phyloP scores from a whole-genome alignment of 768 basidiomycete species.

The Phlebiopsis gigantea region DNA sequence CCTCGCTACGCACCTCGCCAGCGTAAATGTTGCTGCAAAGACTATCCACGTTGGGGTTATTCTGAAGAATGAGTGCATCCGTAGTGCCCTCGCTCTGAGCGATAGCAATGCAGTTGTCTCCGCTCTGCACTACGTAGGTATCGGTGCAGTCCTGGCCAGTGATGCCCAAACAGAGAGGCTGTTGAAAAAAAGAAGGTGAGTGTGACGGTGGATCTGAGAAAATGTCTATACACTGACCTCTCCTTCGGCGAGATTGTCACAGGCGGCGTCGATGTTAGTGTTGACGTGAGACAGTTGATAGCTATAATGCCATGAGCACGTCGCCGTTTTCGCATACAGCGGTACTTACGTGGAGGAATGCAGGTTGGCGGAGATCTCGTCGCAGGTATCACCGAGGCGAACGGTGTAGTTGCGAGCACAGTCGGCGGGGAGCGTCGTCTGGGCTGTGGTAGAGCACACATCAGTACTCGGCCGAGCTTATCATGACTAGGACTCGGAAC shows the following conservation, averaged over 20 bases:
- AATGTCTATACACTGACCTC: slow-evolving; percentile 31
- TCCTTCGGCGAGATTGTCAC: slow-evolving; percentile 51
- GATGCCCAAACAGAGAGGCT: slow-evolving; percentile 52
- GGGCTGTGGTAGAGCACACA: background rate
- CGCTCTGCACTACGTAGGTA: slow-evolving; percentile 40
- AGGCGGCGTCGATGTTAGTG: slow-evolving; percentile 43
- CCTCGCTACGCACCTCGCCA: too few species aligned
- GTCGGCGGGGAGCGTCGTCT: slow-evolving; percentile 10
- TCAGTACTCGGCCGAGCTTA: too few species aligned
- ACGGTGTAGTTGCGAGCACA: slow-evolving; percentile 55
- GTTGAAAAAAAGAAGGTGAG: background rate
- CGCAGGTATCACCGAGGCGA: slow-evolving; percentile 47
- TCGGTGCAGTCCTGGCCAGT: slow-evolving; percentile 50
- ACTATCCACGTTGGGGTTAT: slow-evolving; percentile 61
- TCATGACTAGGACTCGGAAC: too few species aligned
- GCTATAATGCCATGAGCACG: slow-evolving; percentile 21
- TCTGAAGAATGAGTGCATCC: slow-evolving; percentile 40
- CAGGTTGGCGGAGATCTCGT: slow-evolving; percentile 42
- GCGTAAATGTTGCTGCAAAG: slow-evolving; percentile 52
- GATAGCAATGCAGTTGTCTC: slow-evolving; percentile 48
- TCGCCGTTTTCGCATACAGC: background rate
- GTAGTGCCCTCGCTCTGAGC: slow-evolving; percentile 35
- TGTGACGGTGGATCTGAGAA: too few species aligned
- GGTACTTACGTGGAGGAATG: slow-evolving; percentile 41
- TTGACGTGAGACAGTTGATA: slow-evolving; percentile 58